These are phyloP conservation scores for Diplodia seriata DNA, from an alignment of 2,329 filamentous ascomycete species.

Conservation along the genomic window DNA sequence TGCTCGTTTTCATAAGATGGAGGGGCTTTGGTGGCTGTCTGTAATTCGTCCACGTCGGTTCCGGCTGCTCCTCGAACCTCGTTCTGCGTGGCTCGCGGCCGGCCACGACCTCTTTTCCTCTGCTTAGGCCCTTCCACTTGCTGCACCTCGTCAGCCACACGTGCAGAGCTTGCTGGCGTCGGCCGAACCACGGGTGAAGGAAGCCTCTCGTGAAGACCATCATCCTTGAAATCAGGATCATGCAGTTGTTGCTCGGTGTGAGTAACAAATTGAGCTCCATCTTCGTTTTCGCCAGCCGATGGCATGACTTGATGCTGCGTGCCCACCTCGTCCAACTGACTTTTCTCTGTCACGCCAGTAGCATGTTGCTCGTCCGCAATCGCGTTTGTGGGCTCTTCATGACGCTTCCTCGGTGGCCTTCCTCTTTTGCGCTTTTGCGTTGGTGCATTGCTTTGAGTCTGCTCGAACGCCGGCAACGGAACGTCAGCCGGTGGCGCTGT, in stretches of 20 bases:
- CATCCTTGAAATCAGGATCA: constrained; percentile 40
- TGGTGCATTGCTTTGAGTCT: not conserved
- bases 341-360: not conserved
- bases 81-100: constrained; percentile 37
- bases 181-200: constrained; percentile 24
- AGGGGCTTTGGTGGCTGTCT: not conserved
- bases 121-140: constrained; percentile 3
- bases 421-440: constrained; percentile 28
- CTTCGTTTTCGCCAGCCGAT: not conserved
- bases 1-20: constrained; percentile 3
- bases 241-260: constrained; percentile 32
- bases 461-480: not conserved
- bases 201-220: constrained; percentile 9
- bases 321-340: not conserved
- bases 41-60: constrained; percentile 14
- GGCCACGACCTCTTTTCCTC: constrained; percentile 44
- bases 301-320: constrained; percentile 12
- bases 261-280: not conserved
- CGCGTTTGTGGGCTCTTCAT: not conserved
- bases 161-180: constrained; percentile 16
- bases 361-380: not conserved
- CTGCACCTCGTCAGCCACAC: constrained; percentile 4
- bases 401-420: constrained; percentile 18
- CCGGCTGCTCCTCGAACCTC: not conserved
- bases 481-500: not conserved